Conservation (phyloP, 192 early-diverging fungal species). For the Backusella mclennaniae region DNA sequence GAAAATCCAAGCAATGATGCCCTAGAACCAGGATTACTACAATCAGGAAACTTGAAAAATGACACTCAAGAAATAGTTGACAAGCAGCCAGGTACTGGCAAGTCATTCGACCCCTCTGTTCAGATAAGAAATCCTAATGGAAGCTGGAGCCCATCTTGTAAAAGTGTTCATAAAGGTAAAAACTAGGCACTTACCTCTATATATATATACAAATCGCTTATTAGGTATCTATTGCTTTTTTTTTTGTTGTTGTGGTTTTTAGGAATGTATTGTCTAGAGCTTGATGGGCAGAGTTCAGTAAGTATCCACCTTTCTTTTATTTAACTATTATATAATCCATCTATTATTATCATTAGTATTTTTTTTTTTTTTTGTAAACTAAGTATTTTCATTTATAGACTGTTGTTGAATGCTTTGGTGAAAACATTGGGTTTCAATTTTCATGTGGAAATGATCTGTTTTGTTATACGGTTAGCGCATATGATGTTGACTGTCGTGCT, state of each 20-base stretch:
- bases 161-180: background rate
- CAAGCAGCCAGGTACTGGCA: background rate
- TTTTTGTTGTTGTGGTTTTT: background rate
- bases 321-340: background rate
- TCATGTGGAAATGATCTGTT: background rate
- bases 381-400: background rate
- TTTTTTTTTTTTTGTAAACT: background rate
- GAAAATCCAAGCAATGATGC: background rate
- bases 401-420: slow-evolving; percentile 1
- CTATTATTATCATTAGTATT: too few relatives aligned
- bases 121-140: background rate
- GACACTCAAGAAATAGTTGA: background rate
- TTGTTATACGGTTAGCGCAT: background rate
- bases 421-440: slow-evolving; percentile 7
- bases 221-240: background rate
- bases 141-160: slow-evolving; percentile 7
- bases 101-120: background rate
- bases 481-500: slow-evolving; percentile 4
- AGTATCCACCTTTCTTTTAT: background rate
- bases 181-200: background rate
- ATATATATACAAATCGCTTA: background rate
- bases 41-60: background rate
- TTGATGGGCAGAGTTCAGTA: background rate
- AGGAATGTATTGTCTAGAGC: slow-evolving; percentile 6
- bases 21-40: background rate